These are phyloP conservation scores for Coemansia sp. DNA, from an alignment of 192 early-diverging fungal genomes.

Conservation along the genomic window DNA sequence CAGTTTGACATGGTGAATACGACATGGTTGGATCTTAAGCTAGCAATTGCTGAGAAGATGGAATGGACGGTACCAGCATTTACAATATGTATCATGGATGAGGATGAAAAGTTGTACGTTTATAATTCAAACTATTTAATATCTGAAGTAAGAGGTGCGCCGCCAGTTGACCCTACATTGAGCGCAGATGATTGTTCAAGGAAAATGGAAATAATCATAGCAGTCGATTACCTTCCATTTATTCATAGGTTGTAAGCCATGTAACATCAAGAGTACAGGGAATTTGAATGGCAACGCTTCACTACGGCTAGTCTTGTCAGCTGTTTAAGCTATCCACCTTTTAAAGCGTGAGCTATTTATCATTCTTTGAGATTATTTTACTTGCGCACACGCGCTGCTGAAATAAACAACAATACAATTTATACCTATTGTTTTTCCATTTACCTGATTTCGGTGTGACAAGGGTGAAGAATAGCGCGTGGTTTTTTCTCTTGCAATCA, in stretches of 20 bases:
- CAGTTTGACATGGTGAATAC: neutral
- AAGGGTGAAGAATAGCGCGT: neutral
- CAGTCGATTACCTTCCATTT: neutral
- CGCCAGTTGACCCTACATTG: neutral
- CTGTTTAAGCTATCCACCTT: neutral
- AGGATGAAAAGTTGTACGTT: neutral
- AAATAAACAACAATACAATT: too few relatives aligned
- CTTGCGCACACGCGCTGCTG: neutral
- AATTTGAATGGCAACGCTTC: neutral
- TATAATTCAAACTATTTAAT: neutral
- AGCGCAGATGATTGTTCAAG: neutral
- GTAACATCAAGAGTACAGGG: neutral
- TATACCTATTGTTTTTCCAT: neutral
- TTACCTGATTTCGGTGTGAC: neutral
- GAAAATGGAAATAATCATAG: neutral
- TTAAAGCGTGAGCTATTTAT: neutral
- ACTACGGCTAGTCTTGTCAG: neutral
- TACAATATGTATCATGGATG: neutral
- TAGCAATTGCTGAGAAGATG: neutral
- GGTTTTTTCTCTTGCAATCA: neutral
- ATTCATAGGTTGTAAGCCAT: neutral
- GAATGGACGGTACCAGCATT: neutral
- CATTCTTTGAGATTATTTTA: neutral
- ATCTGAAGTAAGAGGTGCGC: neutral
- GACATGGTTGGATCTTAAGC: neutral